Conservation (phyloP, 768 basidiomycete species). For the Pleurotus citrinopileatus region DNA sequence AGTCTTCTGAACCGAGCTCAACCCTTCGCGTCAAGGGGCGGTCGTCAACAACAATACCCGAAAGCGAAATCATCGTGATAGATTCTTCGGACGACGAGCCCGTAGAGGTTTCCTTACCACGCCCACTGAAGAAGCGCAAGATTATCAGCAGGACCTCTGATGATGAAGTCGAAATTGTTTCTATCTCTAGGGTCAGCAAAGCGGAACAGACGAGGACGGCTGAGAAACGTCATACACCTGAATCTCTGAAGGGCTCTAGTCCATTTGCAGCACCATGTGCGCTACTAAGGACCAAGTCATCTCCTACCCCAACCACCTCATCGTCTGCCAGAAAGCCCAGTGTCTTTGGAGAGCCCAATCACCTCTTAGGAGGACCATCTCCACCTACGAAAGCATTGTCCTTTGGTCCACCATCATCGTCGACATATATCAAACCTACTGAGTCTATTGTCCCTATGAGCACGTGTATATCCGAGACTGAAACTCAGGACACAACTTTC, state of each 20-base stretch:
- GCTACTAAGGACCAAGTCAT: slow-evolving; percentile 12
- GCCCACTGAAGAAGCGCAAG: slow-evolving; percentile 17
- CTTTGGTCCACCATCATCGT: slow-evolving; percentile 15
- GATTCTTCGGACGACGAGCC: slow-evolving; percentile 56
- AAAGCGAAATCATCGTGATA: slow-evolving; percentile 51
- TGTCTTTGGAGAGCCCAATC: neutral
- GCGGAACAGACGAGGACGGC: neutral
- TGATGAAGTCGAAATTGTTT: slow-evolving; percentile 33
- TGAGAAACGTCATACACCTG: neutral
- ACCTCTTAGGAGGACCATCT: neutral
- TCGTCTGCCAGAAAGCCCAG: slow-evolving; percentile 1
- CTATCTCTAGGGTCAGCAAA: slow-evolving; percentile 7
- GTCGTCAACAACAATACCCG: too few relatives aligned
- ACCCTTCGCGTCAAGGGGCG: too few relatives aligned
- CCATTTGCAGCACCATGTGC: slow-evolving; percentile 20
- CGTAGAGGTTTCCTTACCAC: slow-evolving; percentile 12
- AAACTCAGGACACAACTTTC: too few relatives aligned
- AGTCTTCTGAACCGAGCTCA: neutral
- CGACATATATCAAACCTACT: too few relatives aligned
- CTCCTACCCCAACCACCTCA: slow-evolving; percentile 8
- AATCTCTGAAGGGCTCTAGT: neutral
- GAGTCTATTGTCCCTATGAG: too few relatives aligned
- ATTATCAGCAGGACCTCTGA: slow-evolving; percentile 24
- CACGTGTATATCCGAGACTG: too few relatives aligned
- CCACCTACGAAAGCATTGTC: neutral